Base-by-base conservation (phyloP, 768 basidiomycete species). In the Hortiboletus flavorubellus region DNA sequence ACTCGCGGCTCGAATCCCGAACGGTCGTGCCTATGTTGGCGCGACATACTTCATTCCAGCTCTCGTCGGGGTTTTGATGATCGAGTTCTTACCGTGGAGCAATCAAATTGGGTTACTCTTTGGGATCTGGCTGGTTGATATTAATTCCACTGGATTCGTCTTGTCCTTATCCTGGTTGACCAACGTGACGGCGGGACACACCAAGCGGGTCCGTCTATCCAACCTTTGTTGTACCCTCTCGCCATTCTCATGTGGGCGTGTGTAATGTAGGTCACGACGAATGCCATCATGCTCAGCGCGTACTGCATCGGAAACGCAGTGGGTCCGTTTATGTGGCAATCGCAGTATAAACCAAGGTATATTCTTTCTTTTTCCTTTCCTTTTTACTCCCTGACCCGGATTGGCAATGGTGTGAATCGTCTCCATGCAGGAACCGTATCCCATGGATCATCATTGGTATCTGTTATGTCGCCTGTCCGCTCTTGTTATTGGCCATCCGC, bases 251-350 rank as follows among this genome's bases (percentile, higher is more conserved):
- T 11, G 16, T 3, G 21, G 8, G 35, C 7, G 49, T 33, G 18
- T 15, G 9, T 34, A 33, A 26, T 33, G 35, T 47, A 72, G 61
- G 33, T 70, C 11, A 67, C 62, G 38, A 72, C 70, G 0, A 90
- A 91, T 62, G 86, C 89, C 0, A 82, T 91, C 58, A 80, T 90
- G 78, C 76, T 91, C 11, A 79, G 79, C 41, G 85, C 86, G 1
- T 91, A 90, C 63, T 83, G 83, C 59, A 57, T 84, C 21, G 81
- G 82, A 9, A 89, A 91, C 54, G 73, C 86, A 2, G 80, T 80
- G 0, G 83, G 82, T n/a, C 87, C 88, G 0, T 86, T 88, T 62
- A 87, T 91, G 85, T 91, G 88, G 88, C 80, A 84, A 64, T 73
- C 73, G 0, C 73, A 80, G 66, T 89, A 86, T 63, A 79, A 78